Evolutionary conservation across 2,329 filamentous ascomycete genomes (phyloP), one percentile per base, ranked within the genome.

Genomic region (Sporothrix schenckii): DNA sequence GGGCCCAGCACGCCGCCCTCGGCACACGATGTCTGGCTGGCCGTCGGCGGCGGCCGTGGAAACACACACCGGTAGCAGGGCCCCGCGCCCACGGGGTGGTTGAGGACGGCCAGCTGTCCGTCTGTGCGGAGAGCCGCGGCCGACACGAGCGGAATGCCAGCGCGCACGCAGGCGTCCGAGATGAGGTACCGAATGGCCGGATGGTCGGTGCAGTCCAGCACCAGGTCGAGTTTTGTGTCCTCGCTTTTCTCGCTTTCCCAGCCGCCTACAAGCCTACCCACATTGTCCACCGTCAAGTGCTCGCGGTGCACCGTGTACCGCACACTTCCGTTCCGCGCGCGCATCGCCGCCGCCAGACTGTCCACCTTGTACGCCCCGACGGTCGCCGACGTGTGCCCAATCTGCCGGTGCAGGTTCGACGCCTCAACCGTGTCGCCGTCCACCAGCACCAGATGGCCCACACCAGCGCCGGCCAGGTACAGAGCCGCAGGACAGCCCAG

Each of bases 41-140:
- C 91, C 0, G 92, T 87, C 0, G 94, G 93, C 0, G 95, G 94
- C 0, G 95, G 94, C 50, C 86, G 90, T 0, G 93, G 94, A 75
- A 97, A 99, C 14, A 98, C 87, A 77, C 95, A 99, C 54, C 95
- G 87, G 80, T 99, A 99, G 80, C 95, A 99, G 0, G 94, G 94
- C 0, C 93, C 92, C 0, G 91, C 90, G 9, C 83, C 81, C 0
- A 92, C 87, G 1, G 94, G 94, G 71, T 90, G 89, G 79, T 98
- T 97, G 67, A 98, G 85, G 0, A 97, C 87, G 75, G 96, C 92
- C 3, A 98, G 85, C 80, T 98, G 94, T 1, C 95, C 95, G 70
- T 97, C 94, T 0, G 91, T 93, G 21, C 92, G 89, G 30, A 98
- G 86, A 0, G 95, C 94, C 0, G 94, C 96, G 0, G 94, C 95